Evolutionary conservation across 148 eudicot genomes (phyloP), one percentile per base, ranked within the genome.

Genomic region (Chenopodium formosanum): DNA sequence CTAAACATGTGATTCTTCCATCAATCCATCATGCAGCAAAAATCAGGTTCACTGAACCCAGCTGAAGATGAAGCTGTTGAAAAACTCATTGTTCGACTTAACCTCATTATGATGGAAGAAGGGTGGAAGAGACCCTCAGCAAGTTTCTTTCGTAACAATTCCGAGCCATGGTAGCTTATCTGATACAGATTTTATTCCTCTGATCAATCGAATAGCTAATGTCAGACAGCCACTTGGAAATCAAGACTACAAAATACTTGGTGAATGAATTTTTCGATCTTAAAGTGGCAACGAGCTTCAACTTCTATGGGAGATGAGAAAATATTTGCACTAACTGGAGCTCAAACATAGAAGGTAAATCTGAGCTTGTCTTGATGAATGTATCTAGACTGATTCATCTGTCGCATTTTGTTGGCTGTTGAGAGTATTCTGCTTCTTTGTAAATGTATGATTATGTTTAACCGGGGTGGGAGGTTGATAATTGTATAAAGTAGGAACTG

Each of bases 91-190:
- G 73, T 87, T 67, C 91, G 97, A 53, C 93, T 93, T 22, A 87
- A 89, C 86, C 91, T 93, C 72, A 91, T 93, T 81, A 67, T 87
- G 77, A 91, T 86, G 97, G 94, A 93, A 78, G 93, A 87, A 66
- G 93, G 92, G 73, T 91, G 94, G 97, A 90, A 85, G 80, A 79
- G 52, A 34, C 90, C 90, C 64, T 74, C 90, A 32, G 85, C 34
- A 79, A 89, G 56, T 70, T 81, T 87, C 82, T 85, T 90, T 46
- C 86, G 84, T 58, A 85, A 86, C 81, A 86, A 87, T 73, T 86
- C 97, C 19, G 97, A 93, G 70, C 97, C 97, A 47, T 93, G 94
- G 97, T 92, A 86, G 86, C 37, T 67, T 44, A 32, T 81, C 27
- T 74, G 72, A 71, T 14, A 23, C 31, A 32, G 58, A 74, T 27